A percentile compares a stretch with the other conserved stretches of the same genome.
Conservation (phyloP, 1,284 basidiomycete species). For the Boletus smithii region DNA sequence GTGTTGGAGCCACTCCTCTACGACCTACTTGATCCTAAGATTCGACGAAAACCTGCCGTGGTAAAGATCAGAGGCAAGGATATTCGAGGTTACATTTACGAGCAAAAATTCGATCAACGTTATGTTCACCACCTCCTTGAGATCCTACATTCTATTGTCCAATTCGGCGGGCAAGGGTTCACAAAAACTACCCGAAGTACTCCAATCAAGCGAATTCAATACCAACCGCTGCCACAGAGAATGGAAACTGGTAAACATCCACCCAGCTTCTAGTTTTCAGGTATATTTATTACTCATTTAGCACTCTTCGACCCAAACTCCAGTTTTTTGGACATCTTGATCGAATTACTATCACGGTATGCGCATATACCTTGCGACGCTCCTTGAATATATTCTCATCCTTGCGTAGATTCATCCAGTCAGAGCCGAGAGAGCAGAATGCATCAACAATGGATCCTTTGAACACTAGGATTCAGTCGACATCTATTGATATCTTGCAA, state of each 20-base stretch:
- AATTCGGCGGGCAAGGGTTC: conserved; percentile 88
- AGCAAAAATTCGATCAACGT: conserved; percentile 74
- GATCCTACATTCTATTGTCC: conserved; percentile 72
- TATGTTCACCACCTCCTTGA: conserved; percentile 71
- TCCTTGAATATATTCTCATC: not conserved
- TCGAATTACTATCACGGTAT: conserved; percentile 68
- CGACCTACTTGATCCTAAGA: conserved; percentile 70
- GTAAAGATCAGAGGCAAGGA: conserved; percentile 62
- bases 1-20: conserved; percentile 84
- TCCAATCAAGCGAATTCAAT: conserved; percentile 58
- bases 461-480: conserved; percentile 69
- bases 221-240: conserved; percentile 56
- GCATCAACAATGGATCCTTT: conserved; percentile 52
- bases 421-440: conserved; percentile 59
- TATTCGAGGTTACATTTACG: conserved; percentile 64
- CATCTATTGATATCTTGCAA: conserved; percentile 80
- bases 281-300: conserved; percentile 30
- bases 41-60: conserved; percentile 50
- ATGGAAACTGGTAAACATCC: conserved; percentile 50
- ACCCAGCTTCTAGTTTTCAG: not conserved
- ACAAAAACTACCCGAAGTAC: conserved; percentile 64
- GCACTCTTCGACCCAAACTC: conserved; percentile 54
- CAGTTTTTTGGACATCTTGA: conserved; percentile 72
- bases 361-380: conserved; percentile 15
- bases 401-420: conserved; percentile 63